Base-by-base conservation (phyloP, 1,284 basidiomycete genomes). In the Sphagnurus paluster region DNA sequence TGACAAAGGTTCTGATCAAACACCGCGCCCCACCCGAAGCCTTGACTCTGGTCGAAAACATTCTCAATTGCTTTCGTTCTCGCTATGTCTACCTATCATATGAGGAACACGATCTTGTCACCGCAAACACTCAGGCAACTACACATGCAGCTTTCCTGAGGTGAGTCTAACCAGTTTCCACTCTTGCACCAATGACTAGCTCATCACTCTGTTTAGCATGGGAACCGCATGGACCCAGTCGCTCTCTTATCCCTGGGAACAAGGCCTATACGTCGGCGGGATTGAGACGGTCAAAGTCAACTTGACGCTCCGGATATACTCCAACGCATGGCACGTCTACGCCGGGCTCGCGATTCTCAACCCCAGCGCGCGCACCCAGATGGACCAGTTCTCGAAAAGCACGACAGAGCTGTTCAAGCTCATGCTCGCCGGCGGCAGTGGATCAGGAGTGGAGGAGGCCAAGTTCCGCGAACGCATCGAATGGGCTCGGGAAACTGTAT, bases 221-320 rank as follows among this genome's bases (percentile, higher is more conserved):
- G 96, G 96, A 11, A 96, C 93, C 2, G 96, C 96, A 0, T 99
- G 97, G 96, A 78, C 83, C 40, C 80, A 80, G 48, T 77, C 83
- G 11, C 69, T 76, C 11, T 75, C 78, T 17, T 99, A 98, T 64
- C 97, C 97, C 2, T 99, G 96, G 97, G 95, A 98, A 67, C 86
- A 92, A 33, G 84, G 85, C 1, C 83, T 88, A 46, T 98, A 98
- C 69, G 91, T 97, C 28, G 92, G 94, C n/a, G 97, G 97, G 0
- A 96, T 99, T 59, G 96, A 99, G 68, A 96, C 93, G 6, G 93
- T 95, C 60, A 99, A 99, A 70, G 95, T 98, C 59, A 99, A 99
- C 76, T 90, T 99, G 62, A 88, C 90, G 50, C 79, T 96, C 11
- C 92, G 97, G 1, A 98, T 99, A 62, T 98, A 98, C 69, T 83